phyloP scores from a whole-genome alignment of 208 protist species.

The Naegleria gruberi region DNA sequence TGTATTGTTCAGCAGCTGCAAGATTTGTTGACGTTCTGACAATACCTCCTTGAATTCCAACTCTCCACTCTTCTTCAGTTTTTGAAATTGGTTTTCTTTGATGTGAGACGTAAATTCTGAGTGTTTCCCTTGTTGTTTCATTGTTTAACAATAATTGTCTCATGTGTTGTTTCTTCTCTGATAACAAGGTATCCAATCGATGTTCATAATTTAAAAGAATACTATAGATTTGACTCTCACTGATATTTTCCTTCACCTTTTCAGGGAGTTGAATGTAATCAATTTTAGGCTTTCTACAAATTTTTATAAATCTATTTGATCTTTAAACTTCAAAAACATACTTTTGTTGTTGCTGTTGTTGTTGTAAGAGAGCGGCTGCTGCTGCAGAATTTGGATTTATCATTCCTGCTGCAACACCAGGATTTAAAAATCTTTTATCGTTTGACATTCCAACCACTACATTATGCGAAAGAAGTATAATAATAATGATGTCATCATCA shows the following conservation, averaged over 20 bases:
- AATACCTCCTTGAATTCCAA: slow-evolving; percentile 4
- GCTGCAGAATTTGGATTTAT: no score
- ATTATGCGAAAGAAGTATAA: no score
- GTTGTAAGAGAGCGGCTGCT: no score
- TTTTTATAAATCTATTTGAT: no score
- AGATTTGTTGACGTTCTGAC: not conserved
- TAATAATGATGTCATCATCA: no score
- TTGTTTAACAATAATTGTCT: not conserved
- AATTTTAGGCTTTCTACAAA: not conserved
- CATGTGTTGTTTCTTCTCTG: not conserved
- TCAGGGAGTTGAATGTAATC: not conserved
- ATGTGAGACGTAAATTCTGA: not conserved
- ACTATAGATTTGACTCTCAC: not conserved
- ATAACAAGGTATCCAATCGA: not conserved
- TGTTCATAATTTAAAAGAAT: not conserved
- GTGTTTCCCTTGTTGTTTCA: not conserved
- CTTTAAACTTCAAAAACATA: no score
- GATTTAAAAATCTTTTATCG: no score
- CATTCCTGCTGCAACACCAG: no score
- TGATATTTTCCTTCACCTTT: not conserved
- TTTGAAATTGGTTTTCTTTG: not conserved
- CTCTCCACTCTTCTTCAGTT: not conserved
- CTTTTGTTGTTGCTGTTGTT: no score
- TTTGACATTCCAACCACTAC: no score
- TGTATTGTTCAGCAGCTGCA: not conserved